Evolutionary conservation across 208 protist species (phyloP), one percentile per base, ranked within the genome.

Genomic region (Crithidia thermophila): DNA sequence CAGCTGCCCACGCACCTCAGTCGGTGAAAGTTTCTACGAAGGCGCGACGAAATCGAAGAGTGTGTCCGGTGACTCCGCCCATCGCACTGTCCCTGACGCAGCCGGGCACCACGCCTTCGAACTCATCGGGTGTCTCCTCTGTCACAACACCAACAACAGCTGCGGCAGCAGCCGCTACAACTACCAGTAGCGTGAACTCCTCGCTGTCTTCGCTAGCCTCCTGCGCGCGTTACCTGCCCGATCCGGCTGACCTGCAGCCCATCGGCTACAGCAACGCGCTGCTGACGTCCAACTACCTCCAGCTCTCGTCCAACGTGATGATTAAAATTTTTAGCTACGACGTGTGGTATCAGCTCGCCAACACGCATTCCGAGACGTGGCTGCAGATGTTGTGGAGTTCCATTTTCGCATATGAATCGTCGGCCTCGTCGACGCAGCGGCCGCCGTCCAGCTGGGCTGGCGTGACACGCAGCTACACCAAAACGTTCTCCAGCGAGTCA

Each of bases 301-400:
- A 72, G 27, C 36, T 67, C n/a, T 70, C 68, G 7, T 43, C 51
- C 18, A 39, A 40, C 40, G 25, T 90, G 18, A 14, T 87, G 10
- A 4, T 90, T 11, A 87, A 90, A 39, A 20, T 90, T 2, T 87
- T 90, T 68, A 61, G 62, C 37, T 64, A 61, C 68, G 64, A 84
- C 40, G 57, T 79, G 18, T 87, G 81, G 79, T 75, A 69, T 21
- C 27, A 74, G 1, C 43, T 90, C 36, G 67, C 67, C 0, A 10
- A 75, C 51, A 30, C 43, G 36, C 37, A 40, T 5, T 2, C 5
- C 34, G n/a, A 1, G 25, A 0, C 57, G 16, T 23, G 34, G 49
- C 0, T 53, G 28, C 7, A 13, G 25, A 43, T 16, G 16, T 43
- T 43, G 13, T 43, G 13, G 16, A 39, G 20, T 1, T n/a, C 9